Percentiles rank a stretch among this genome's conserved stretches.
Evolutionary conservation across 768 basidiomycete species (phyloP).

Genomic region (Agrocybe praecox): DNA sequence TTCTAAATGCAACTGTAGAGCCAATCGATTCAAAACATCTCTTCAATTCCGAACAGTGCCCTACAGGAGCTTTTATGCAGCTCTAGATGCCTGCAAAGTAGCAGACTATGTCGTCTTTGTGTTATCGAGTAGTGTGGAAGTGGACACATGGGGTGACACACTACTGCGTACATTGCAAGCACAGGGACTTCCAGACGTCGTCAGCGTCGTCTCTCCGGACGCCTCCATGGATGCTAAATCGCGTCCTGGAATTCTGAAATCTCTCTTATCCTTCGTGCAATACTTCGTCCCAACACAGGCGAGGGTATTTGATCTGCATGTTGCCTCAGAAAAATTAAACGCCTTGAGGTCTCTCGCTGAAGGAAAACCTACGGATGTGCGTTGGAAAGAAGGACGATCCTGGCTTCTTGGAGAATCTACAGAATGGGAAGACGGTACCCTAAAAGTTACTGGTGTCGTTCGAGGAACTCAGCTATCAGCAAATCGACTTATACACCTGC

Average conservation of each 20-base stretch:
- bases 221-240: constrained; percentile 59
- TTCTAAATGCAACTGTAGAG: constrained; percentile 44
- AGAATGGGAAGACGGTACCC: constrained; percentile 61
- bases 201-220: constrained; percentile 70
- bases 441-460: constrained; percentile 83
- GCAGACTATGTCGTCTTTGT: constrained; percentile 91
- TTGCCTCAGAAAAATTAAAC: constrained; percentile 65
- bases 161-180: constrained; percentile 87
- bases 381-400: constrained; percentile 82
- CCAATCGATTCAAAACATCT: constrained; percentile 88
- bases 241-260: constrained; percentile 74
- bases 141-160: constrained; percentile 84
- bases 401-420: constrained; percentile 70
- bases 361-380: constrained; percentile 75
- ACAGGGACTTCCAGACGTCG: constrained; percentile 85
- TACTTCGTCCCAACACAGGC: constrained; percentile 90
- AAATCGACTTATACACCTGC: constrained; percentile 85
- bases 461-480: constrained; percentile 80
- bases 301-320: constrained; percentile 74
- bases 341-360: constrained; percentile 82
- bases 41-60: constrained; percentile 84
- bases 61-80: constrained; percentile 70
- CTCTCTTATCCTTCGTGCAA: constrained; percentile 89
- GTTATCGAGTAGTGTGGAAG: constrained; percentile 81
- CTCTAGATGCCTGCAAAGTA: constrained; percentile 83